Evolutionary conservation across 805 yeast genomes (phyloP).

Genomic region (Henningerozyma blattae): DNA sequence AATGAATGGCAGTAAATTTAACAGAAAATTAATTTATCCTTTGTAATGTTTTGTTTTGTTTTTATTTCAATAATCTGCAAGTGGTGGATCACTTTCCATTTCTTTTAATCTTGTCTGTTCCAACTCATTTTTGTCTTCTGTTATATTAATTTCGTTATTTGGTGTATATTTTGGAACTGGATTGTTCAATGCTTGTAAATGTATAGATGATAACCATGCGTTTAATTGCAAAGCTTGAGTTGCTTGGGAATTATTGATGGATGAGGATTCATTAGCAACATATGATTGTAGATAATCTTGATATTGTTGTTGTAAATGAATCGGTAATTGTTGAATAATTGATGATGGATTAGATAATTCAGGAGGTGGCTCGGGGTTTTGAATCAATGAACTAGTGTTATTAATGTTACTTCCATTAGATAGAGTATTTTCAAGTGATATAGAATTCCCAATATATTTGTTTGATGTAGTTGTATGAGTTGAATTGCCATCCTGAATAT

Average conservation of each 20-base stretch:
- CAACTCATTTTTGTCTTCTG: conserved; percentile 29
- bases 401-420: neutral
- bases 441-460: too few relatives aligned
- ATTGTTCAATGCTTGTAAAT: neutral
- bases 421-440: too few relatives aligned
- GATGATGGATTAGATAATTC: neutral
- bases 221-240: neutral
- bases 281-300: too few relatives aligned
- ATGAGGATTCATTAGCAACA: too few relatives aligned
- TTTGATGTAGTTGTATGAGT: too few relatives aligned
- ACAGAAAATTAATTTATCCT: too few relatives aligned
- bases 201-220: conserved; percentile 3
- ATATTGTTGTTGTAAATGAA: neutral
- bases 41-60: neutral
- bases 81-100: conserved; percentile 33
- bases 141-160: conserved; percentile 3
- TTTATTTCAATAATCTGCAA: neutral
- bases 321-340: neutral
- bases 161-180: conserved; percentile 17
- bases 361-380: neutral
- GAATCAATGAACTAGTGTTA: neutral
- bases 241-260: too few relatives aligned
- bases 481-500: too few relatives aligned
- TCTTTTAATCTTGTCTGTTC: conserved; percentile 27
- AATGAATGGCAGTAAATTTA: too few relatives aligned